Evolutionary conservation across 441 rosid genomes (phyloP), one percentile per base, ranked within the genome.

Genomic region (Hura crepitans): DNA sequence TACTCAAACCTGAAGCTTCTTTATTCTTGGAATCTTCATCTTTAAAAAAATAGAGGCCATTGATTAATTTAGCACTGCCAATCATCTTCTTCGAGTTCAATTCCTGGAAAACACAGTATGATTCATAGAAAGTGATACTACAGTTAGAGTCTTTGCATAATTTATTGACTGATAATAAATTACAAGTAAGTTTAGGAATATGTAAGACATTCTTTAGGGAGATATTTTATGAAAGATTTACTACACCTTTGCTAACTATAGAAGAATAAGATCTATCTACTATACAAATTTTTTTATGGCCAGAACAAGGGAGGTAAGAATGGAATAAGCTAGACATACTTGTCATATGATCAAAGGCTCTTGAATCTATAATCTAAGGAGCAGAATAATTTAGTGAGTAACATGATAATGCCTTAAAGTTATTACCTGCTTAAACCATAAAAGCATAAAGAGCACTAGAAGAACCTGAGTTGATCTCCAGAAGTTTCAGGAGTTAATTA

Each of bases 401-500:
- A 49, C 15, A 15, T 8, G 18, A 63, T 30, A 37, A 42, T 4
- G 67, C 27, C 6, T 18, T 43, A 22, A 42, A 42, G 15, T 8
- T 46, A 64, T 18, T 60, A 60, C 46, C 46, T 35, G 14, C 11
- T 35, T 60, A 3, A 7, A 51, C 53, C 12, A 45, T 1, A 45
- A 55, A 47, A 64, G 35, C 35, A 64, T 64, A 27, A 25, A 35
- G 68, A 64, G 54, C 22, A 43, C 31, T 11, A 39, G 37, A 60
- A 9, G 35, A 60, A 33, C 37, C 37, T 5, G 37, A 43, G 22
- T 60, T 47, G 14, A 37, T 43, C 45, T 45, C 45, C 33, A 64
- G 20, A 33, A 64, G 1, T 11, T 45, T 64, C 10, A 64, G 68
- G 23, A 64, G 11, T 11, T 45, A 31, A 23, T 64, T 10, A 33